Evolutionary conservation across 345 rosid species (phyloP).

Genomic region (Geranium brycei): DNA sequence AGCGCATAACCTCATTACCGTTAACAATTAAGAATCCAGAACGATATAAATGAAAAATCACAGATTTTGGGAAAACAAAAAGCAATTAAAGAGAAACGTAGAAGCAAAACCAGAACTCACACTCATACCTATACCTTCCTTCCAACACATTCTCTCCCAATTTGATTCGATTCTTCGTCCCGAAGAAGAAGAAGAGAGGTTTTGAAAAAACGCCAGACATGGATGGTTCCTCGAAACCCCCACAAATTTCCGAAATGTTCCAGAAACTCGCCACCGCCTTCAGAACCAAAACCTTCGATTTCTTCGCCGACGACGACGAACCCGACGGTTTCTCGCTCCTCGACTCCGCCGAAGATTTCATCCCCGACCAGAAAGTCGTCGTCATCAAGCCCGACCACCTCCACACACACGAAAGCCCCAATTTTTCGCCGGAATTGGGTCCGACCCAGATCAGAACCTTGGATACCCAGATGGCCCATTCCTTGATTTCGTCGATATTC

Average conservation of each 20-base stretch:
- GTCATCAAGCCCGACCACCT: constrained; percentile 67
- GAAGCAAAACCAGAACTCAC: too few relatives aligned
- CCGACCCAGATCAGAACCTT: constrained; percentile 23
- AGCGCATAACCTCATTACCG: too few relatives aligned
- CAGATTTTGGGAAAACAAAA: too few relatives aligned
- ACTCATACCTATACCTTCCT: constrained; percentile 53
- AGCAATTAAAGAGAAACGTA: too few relatives aligned
- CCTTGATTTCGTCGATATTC: constrained; percentile 62
- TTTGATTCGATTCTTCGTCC: neutral
- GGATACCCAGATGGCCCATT: constrained; percentile 29
- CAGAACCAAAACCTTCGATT: constrained; percentile 79
- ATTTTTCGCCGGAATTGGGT: constrained; percentile 6
- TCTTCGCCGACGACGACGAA: constrained; percentile 61
- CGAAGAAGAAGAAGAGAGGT: neutral
- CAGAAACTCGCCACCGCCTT: constrained; percentile 88
- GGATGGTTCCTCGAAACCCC: constrained; percentile 31
- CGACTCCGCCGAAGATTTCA: constrained; percentile 80
- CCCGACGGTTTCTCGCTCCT: constrained; percentile 45
- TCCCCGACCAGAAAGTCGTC: constrained; percentile 84
- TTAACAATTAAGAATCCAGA: too few relatives aligned
- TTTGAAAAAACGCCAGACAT: constrained; percentile 28
- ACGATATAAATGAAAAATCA: too few relatives aligned
- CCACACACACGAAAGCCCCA: constrained; percentile 11
- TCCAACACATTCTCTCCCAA: constrained; percentile 21
- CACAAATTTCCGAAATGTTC: constrained; percentile 82